Base-by-base conservation (phyloP, 768 basidiomycete genomes). In the Suillus placidus region DNA sequence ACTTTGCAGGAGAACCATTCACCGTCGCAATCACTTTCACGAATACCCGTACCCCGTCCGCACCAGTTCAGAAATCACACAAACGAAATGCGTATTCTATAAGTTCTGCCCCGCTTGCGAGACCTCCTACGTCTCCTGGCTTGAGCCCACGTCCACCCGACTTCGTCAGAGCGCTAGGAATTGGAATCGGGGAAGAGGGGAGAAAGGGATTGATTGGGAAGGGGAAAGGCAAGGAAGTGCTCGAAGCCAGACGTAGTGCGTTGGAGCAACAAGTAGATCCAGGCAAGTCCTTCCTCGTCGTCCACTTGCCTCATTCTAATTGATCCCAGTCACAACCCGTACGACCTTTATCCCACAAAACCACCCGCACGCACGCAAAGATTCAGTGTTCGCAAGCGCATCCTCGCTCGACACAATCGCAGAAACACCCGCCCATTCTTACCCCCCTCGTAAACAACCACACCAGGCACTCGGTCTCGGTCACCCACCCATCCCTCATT, bases 1-100 rank as follows among this genome's bases (percentile, higher is more conserved):
- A 91, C 79, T 98, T 96, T 75, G 94, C 96, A 0, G 96, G 96
- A 64, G 96, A 98, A 77, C 81, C 85, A 0, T 94, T 97, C 77
- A 82, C 88, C 3, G 93, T 93, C 14, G 90, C 88, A 4, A 88
- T 98, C 69, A 91, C 92, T 0, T 94, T 97, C 77, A 90, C 91
- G 60, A 97, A 97, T 74, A 89, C 88, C 5, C 87, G 87, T 34
- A 82, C 88, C 0, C 82, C 87, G 6, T 81, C 69, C 43, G 70
- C 78, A 13, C 45, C 55, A 23, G 5, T 8, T 2, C 58, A 64
- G 47, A 74, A 75, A 67, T 70, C 82, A 0, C 91, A 94, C 73
- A 89, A 84, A 73, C 87, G 92, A 9, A 86, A 86, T 12, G 87
- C 87, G 0, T 93, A 94, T 74, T 93, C 92, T 0, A 88, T 94